Evolutionary conservation across 2,329 filamentous ascomycete species (phyloP).

Genomic region (Albifimbria verrucaria): DNA sequence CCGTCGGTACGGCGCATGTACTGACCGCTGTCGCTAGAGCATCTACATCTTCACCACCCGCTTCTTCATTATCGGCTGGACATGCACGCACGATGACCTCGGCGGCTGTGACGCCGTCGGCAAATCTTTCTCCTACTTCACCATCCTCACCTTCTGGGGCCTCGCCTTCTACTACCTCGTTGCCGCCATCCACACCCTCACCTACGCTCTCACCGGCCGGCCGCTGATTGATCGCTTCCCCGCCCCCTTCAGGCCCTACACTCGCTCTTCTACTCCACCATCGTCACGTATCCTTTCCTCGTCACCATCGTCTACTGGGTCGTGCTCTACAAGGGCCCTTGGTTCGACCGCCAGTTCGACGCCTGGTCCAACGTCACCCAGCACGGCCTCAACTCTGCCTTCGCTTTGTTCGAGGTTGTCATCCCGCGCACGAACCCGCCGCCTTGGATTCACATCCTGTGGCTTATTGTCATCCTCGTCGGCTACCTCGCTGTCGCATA

Average conservation of each 20-base stretch:
- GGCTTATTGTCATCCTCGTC: slow-evolving; percentile 66
- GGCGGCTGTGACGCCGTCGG: slow-evolving; percentile 44
- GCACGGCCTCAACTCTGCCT: slow-evolving; percentile 71
- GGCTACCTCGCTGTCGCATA: slow-evolving; percentile 74
- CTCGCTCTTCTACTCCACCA: slow-evolving; percentile 59
- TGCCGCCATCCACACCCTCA: slow-evolving; percentile 64
- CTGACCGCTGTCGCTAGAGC: slow-evolving; percentile 35
- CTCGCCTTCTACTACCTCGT: slow-evolving; percentile 74
- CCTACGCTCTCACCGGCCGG: slow-evolving; percentile 54
- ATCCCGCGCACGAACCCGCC: slow-evolving; percentile 62
- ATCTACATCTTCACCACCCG: slow-evolving; percentile 69
- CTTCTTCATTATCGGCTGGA: slow-evolving; percentile 66
- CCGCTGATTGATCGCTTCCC: slow-evolving; percentile 57
- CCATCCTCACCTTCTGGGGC: slow-evolving; percentile 78
- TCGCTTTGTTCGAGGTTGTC: slow-evolving; percentile 73
- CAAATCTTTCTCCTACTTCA: slow-evolving; percentile 76
- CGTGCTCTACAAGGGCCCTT: slow-evolving; percentile 50
- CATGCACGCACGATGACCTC: slow-evolving; percentile 46
- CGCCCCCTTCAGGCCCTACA: slow-evolving; percentile 63
- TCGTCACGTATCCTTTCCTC: slow-evolving; percentile 63
- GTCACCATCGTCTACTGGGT: slow-evolving; percentile 72
- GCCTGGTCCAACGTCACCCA: slow-evolving; percentile 68
- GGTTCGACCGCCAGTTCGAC: slow-evolving; percentile 48
- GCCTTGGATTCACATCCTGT: slow-evolving; percentile 61
- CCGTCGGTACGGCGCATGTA: too few relatives aligned